Conservation (phyloP, 2,329 filamentous ascomycete species). For the Penicillium sp. region DNA sequence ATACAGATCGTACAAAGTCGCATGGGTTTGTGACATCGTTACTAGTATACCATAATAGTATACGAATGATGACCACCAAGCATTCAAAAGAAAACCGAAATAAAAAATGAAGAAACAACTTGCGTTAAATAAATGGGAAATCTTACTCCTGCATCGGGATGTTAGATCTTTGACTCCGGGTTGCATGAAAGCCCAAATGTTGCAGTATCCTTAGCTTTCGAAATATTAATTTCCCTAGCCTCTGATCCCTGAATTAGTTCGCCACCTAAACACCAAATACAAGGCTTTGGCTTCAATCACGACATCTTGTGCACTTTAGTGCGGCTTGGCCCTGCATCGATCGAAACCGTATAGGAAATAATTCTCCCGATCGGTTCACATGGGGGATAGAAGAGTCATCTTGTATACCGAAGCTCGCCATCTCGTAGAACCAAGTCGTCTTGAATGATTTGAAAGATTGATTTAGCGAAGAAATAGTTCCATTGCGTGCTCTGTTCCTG, state of each 20-base stretch:
- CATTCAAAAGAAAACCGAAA: too few relatives aligned
- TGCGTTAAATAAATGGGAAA: too few relatives aligned
- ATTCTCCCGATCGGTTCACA: background rate
- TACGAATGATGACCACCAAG: too few relatives aligned
- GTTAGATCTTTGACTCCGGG: too few relatives aligned
- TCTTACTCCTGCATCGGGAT: too few relatives aligned
- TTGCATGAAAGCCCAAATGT: too few relatives aligned
- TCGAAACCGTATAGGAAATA: background rate
- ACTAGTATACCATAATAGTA: too few relatives aligned
- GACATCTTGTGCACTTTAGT: conserved; percentile 13
- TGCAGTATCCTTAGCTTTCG: background rate
- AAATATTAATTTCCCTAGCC: conserved; percentile 9
- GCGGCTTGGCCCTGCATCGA: background rate
- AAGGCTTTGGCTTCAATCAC: conserved; percentile 12
- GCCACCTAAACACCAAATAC: background rate
- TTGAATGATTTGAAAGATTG: conserved; percentile 11
- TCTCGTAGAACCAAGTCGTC: conserved; percentile 15
- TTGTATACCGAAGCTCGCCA: conserved; percentile 10
- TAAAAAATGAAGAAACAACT: too few relatives aligned
- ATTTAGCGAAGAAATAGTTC: background rate
- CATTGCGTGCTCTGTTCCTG: conserved; percentile 20
- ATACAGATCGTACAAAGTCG: too few relatives aligned
- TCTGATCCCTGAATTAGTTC: conserved; percentile 6
- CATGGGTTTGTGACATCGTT: too few relatives aligned
- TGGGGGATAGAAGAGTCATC: background rate